A percentile compares a stretch with the other conserved stretches of the same genome.
Evolutionary conservation across 2,329 filamentous ascomycete genomes (phyloP).

Genomic region (Hawksworthiomyces lignivorus): DNA sequence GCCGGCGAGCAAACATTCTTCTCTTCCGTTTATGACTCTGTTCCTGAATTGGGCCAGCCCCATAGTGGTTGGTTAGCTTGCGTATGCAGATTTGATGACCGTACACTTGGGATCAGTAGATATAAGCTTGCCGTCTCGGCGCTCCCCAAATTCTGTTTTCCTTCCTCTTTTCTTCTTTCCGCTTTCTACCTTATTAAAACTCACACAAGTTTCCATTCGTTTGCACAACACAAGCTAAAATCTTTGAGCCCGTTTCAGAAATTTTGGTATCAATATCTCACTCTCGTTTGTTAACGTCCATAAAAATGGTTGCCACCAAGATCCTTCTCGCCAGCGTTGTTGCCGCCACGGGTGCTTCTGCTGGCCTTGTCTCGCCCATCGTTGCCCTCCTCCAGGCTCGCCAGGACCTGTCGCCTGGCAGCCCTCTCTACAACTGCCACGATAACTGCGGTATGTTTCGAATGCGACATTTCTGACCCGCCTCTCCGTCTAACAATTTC

Average conservation of each 20-base stretch:
- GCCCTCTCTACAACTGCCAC: constrained; percentile 34
- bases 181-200: background rate
- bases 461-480: too few species aligned
- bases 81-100: too few species aligned
- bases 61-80: too few species aligned
- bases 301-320: constrained; percentile 13
- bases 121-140: constrained; percentile 5
- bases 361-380: background rate
- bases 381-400: constrained; percentile 18
- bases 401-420: constrained; percentile 26
- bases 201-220: background rate
- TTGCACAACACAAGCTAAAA: background rate
- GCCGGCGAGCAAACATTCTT: too few species aligned
- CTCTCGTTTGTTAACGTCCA: background rate
- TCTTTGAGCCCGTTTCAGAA: background rate
- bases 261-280: background rate
- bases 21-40: too few species aligned
- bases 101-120: too few species aligned
- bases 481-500: background rate
- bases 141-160: background rate
- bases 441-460: constrained; percentile 32
- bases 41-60: too few species aligned
- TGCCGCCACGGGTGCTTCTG: constrained; percentile 8
- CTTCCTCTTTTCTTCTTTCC: too few species aligned
- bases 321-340: constrained; percentile 8